Evolutionary conservation across 208 protist genomes (phyloP).

Genomic region (Zelonia costaricensis): DNA sequence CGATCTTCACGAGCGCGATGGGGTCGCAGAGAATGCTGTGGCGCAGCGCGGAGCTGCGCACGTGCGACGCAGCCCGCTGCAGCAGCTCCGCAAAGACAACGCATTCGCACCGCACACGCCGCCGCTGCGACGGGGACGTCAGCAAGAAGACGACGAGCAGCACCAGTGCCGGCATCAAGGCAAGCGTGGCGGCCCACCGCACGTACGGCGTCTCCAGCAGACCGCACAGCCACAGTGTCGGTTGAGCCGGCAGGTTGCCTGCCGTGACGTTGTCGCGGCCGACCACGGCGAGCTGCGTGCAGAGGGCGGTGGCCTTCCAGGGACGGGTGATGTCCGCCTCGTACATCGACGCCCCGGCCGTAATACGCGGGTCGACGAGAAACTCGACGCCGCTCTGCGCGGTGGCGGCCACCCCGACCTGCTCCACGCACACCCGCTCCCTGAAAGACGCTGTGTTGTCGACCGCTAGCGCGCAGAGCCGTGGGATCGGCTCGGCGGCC

Average conservation of each 20-base stretch:
- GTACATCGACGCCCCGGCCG: slow-evolving; percentile 35
- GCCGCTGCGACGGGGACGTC: slow-evolving; percentile 8
- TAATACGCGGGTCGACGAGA: slow-evolving; percentile 27
- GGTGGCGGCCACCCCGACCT: slow-evolving; percentile 11
- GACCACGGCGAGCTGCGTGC: slow-evolving; percentile 18
- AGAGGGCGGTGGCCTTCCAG: slow-evolving; percentile 16
- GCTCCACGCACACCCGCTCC: slow-evolving; percentile 24
- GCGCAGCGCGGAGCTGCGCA: slow-evolving; percentile 2
- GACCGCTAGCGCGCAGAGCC: slow-evolving; percentile 16
- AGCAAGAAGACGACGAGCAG: slow-evolving; percentile 23
- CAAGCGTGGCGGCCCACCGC: slow-evolving; percentile 6
- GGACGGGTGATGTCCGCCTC: slow-evolving; percentile 18
- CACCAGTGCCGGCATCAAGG: slow-evolving; percentile 13
- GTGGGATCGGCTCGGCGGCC: slow-evolving; percentile 35
- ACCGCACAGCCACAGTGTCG: slow-evolving; percentile 13
- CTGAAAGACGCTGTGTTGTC: slow-evolving; percentile 21
- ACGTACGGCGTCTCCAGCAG: slow-evolving; percentile 22
- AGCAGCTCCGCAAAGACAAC: slow-evolving; percentile 26
- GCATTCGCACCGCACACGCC: slow-evolving; percentile 12
- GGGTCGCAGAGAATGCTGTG: slow-evolving; percentile 3
- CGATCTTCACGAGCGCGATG: slow-evolving; percentile 49
- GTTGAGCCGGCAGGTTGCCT: slow-evolving; percentile 18
- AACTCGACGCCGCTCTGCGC: slow-evolving; percentile 5
- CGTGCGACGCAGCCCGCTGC: neutral
- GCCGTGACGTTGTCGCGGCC: slow-evolving; percentile 19